Base-by-base conservation (phyloP, 2,329 filamentous ascomycete species). In the Diaporthe sp. region DNA sequence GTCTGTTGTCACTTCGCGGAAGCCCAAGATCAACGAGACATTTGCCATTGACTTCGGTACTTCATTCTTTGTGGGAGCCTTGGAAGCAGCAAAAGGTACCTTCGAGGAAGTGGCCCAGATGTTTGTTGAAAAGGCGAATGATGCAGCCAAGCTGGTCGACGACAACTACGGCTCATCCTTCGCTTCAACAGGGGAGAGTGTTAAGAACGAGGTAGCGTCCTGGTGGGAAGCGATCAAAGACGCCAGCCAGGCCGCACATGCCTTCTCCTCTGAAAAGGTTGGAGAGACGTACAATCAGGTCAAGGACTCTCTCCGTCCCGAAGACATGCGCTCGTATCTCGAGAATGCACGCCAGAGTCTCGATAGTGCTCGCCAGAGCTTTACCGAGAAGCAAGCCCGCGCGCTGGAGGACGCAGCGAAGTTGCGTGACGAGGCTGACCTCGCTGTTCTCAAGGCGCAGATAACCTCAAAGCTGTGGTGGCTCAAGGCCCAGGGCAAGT, bases 1-100 rank as follows among this genome's bases (percentile, higher is more conserved):
- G 58, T 87, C 88, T 2, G 86, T 93, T 47, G 84, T 88, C 72
- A 91, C 91, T 1, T 89, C 86, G 19, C 89, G 87, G 72, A 89
- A 88, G 76, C 91, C 91, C 33, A 89, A 87, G 80, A 86, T 92
- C 76, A 89, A 89, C 78, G 90, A 92, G 82, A 88, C 88, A 0
- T 90, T 92, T 80, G 86, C 87, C 52, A 82, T 93, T 40, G 88
- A 92, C 80, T 91, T 93, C 80, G 89, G 90, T 61, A 87, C 83
- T 79, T 83, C 86, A 30, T 81, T 85, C 22, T 80, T 89, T 55
- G 83, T 83, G 17, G 85, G 86, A 52, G 85, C 84, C 19, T 76
- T 88, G 8, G 86, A 88, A 72, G 83, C 83, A 10, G 86, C 87
- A 28, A 84, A 83, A 74, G 80, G 84, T n/a, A 73, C 84, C 10